phyloP scores from a whole-genome alignment of 75 land plant species.

The Cunninghamia lanceolata region DNA sequence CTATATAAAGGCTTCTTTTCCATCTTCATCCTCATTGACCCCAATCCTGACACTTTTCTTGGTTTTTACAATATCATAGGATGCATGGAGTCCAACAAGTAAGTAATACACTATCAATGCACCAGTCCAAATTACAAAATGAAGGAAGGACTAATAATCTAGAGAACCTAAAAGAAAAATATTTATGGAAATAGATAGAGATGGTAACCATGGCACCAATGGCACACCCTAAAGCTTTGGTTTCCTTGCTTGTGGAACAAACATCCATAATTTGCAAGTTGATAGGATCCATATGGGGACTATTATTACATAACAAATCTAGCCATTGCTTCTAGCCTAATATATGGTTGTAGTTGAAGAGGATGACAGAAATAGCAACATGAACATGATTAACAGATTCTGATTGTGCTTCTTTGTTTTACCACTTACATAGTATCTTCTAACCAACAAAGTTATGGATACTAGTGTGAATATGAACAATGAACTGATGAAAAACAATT shows the following conservation, averaged over 20 bases:
- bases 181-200: constrained; percentile 70
- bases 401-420: no score
- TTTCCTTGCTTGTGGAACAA: constrained; percentile 47
- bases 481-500: constrained; percentile 68
- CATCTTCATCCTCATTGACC: constrained; percentile 1
- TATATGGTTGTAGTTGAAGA: constrained; percentile 50
- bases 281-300: constrained; percentile 57
- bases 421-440: no score
- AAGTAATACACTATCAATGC: constrained; percentile 57
- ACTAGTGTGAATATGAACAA: constrained; percentile 83
- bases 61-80: constrained; percentile 63
- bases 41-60: constrained; percentile 15
- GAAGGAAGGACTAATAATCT: constrained; percentile 63
- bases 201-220: constrained; percentile 79
- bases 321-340: constrained; percentile 57
- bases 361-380: no score
- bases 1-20: background rate
- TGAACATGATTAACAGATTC: no score
- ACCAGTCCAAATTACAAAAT: constrained; percentile 69
- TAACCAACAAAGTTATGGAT: no score
- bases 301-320: no score
- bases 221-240: constrained; percentile 77
- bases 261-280: constrained; percentile 32
- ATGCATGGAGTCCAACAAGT: constrained; percentile 76
- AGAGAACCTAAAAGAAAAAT: no score